Conservation (phyloP, 768 basidiomycete genomes). For the Serpula lacrymans region DNA sequence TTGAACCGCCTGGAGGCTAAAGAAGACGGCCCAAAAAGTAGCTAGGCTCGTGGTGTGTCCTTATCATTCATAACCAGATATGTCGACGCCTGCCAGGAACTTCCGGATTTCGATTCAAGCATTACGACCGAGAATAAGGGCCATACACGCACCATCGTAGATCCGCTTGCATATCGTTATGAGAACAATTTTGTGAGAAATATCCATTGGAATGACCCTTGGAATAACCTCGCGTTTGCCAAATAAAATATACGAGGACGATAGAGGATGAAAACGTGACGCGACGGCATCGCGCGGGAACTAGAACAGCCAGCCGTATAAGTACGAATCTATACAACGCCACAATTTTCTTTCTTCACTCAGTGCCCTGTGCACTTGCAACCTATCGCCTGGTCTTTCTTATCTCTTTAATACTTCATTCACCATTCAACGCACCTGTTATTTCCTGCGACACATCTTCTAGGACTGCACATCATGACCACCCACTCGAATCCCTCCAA, state of each 20-base stretch:
- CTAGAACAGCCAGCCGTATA: conserved; percentile 15
- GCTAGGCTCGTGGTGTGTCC: conserved; percentile 8
- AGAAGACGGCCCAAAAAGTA: conserved; percentile 16
- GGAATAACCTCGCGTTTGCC: conserved; percentile 9
- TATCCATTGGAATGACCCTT: too few species aligned
- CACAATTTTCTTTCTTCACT: conserved; percentile 14
- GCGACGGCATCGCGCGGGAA: conserved; percentile 17
- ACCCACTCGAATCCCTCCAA: conserved; percentile 31
- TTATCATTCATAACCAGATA: conserved; percentile 12
- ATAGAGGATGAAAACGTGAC: conserved; percentile 4
- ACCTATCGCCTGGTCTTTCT: too few species aligned
- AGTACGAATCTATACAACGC: conserved; percentile 8
- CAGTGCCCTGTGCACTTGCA: conserved; percentile 5
- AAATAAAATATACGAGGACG: too few species aligned
- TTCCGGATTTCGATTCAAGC: conserved; percentile 5
- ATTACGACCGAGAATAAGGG: conserved; percentile 13
- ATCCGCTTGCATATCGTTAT: conserved; percentile 15
- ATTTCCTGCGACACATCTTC: not conserved
- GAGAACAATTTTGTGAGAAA: conserved; percentile 16
- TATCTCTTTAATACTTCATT: conserved; percentile 13
- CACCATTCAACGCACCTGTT: conserved; percentile 7
- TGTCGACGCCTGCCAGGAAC: conserved; percentile 11
- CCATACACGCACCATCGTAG: conserved; percentile 5
- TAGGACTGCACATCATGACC: conserved; percentile 29
- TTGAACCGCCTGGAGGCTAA: conserved; percentile 20